Evolutionary conservation across 2,329 filamentous ascomycete genomes (phyloP), one percentile per base, ranked within the genome.

Genomic region (Sclerotinia borealis): DNA sequence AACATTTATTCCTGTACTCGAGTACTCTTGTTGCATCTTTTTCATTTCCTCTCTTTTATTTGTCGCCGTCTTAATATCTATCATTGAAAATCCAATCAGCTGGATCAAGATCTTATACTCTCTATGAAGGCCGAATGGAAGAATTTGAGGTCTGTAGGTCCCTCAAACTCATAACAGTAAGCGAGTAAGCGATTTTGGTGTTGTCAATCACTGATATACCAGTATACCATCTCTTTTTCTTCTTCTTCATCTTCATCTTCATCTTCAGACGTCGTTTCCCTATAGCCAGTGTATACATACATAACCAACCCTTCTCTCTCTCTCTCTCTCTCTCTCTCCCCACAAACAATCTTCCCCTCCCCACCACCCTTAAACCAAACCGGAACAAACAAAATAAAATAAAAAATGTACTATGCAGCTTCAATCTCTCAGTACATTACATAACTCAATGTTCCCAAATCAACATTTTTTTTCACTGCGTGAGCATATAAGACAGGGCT

Each of bases 381-480:
- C 19, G 60, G 60, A 62, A 58, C 60, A 51, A 45, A 62, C 8
- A 62, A 62, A 62, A 56, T 31, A 56, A 48, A 31, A 48, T 41
- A 62, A 62, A 56, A 39, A 41, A 62, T 62, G 60, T 62, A 81
- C 77, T 76, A 74, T 78, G 83, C 81, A 79, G 83, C 73, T 68
- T 47, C 67, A 74, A 79, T 84, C 83, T 83, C 81, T 82, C 78
- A 58, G 60, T 39, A 62, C 60, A 58, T 62, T 56, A 49, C 60
- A 62, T n/a, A n/a, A n/a, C n/a, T n/a, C n/a, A n/a, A 27, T 39
- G 67, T 81, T 86, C 85, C 85, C 79, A 87, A 72, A 87, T 74
- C 59, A 77, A 84, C 69, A 48, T 64, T 70, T 65, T 62, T n/a
- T n/a, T n/a, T n/a, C n/a, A n/a, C n/a, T 62, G 50, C 27, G 39